phyloP scores from a whole-genome alignment of 2,329 filamentous ascomycete species.

The Calonectria hongkongensis region DNA sequence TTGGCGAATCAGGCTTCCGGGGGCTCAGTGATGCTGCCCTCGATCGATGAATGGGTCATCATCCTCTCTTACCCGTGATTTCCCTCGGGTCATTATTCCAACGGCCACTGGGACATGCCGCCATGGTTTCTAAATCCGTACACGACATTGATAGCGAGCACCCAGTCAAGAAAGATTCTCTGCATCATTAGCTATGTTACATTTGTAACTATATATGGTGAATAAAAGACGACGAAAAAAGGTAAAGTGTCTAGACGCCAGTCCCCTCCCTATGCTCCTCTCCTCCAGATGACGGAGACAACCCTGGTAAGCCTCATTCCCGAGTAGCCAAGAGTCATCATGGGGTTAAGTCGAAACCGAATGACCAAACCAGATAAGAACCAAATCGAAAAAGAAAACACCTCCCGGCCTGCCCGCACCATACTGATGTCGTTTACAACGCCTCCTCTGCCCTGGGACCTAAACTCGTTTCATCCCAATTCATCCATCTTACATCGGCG shows the following conservation, averaged over 20 bases:
- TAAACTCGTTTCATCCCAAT: slow-evolving; percentile 38
- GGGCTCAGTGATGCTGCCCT: slow-evolving; percentile 20
- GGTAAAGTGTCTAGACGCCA: slow-evolving; percentile 8
- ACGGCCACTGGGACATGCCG: not conserved
- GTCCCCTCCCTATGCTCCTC: slow-evolving; percentile 1
- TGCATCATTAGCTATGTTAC: slow-evolving; percentile 27
- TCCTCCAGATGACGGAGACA: slow-evolving; percentile 35
- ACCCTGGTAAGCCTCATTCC: slow-evolving; percentile 21
- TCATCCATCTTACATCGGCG: slow-evolving; percentile 39
- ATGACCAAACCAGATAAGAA: slow-evolving; percentile 38
- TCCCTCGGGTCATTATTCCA: slow-evolving; percentile 33
- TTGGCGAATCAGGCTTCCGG: slow-evolving; percentile 34
- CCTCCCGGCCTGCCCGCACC: slow-evolving; percentile 8
- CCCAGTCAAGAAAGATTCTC: not conserved
- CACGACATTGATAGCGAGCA: not conserved
- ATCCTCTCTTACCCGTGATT: slow-evolving; percentile 11
- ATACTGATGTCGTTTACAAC: slow-evolving; percentile 19
- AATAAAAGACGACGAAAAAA: slow-evolving; percentile 16
- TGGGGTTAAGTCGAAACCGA: slow-evolving; percentile 20
- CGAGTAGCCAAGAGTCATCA: slow-evolving; percentile 17
- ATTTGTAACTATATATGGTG: slow-evolving; percentile 27
- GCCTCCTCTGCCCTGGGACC: slow-evolving; percentile 29
- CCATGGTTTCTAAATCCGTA: slow-evolving; percentile 29
- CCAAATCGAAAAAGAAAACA: slow-evolving; percentile 31
- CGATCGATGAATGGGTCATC: slow-evolving; percentile 33